These are phyloP conservation scores for Cutaneotrichosporon sp. DNA, from an alignment of 1,284 basidiomycete genomes.

Conservation along the genomic window DNA sequence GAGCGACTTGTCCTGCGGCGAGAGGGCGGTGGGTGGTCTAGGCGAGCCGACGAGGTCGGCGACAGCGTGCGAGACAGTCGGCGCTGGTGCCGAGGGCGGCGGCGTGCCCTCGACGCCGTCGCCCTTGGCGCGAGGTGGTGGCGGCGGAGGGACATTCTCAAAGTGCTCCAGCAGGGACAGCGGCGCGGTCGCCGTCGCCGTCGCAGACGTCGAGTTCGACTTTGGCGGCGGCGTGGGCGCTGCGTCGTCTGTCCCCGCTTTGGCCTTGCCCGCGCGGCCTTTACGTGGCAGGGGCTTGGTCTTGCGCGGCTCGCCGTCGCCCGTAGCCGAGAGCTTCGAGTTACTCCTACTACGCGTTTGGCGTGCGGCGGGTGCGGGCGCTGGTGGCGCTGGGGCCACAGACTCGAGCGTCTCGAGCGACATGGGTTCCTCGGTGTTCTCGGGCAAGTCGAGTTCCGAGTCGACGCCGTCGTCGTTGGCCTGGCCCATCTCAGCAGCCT, in stretches of 20 bases:
- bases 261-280: background rate
- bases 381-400: background rate
- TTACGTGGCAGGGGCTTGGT: slow-evolving; percentile 19
- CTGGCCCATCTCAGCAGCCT: background rate
- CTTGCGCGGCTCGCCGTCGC: slow-evolving; percentile 2
- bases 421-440: background rate
- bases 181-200: slow-evolving; percentile 9
- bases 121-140: slow-evolving; percentile 3
- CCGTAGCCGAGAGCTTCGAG: background rate
- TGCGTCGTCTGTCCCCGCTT: slow-evolving; percentile 2
- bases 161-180: slow-evolving; percentile 29
- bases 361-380: background rate
- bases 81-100: background rate
- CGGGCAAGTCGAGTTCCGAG: background rate
- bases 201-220: no score
- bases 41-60: slow-evolving; percentile 11
- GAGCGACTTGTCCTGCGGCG: slow-evolving; percentile 11
- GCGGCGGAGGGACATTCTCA: slow-evolving; percentile 28
- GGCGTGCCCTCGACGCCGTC: background rate
- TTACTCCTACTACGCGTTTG: background rate
- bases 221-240: slow-evolving; percentile 4
- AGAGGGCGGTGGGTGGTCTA: background rate
- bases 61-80: slow-evolving; percentile 7
- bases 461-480: background rate
- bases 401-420: no score